Percentiles rank a stretch among this genome's conserved stretches.
Conservation (phyloP, 2,329 filamentous ascomycete genomes). For the Verticillium alfalfae region DNA sequence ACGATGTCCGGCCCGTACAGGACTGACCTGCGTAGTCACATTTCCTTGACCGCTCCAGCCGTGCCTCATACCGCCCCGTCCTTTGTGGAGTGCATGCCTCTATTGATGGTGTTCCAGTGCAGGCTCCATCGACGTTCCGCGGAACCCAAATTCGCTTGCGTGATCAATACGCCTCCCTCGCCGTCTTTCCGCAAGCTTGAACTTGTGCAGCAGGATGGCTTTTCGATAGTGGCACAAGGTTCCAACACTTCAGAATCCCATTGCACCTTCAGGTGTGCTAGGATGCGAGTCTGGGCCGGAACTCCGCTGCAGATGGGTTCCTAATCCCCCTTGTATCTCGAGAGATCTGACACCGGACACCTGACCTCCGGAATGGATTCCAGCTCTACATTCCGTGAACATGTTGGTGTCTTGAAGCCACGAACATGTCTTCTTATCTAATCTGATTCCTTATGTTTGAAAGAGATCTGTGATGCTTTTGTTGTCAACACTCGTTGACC, state of each 20-base stretch:
- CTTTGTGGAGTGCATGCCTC: neutral
- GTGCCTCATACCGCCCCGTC: neutral
- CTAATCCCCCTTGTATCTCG: neutral
- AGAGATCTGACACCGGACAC: too few species aligned
- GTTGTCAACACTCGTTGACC: too few species aligned
- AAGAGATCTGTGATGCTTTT: too few species aligned
- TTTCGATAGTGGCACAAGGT: too few species aligned
- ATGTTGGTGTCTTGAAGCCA: neutral
- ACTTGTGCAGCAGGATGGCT: neutral
- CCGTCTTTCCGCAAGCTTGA: neutral
- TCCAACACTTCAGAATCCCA: neutral
- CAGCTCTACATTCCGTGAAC: neutral
- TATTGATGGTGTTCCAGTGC: neutral
- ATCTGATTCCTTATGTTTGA: too few species aligned
- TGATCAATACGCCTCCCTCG: neutral
- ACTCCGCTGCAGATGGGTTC: neutral
- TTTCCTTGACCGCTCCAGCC: neutral
- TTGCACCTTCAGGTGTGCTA: neutral
- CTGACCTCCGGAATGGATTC: neutral
- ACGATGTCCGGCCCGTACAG: neutral
- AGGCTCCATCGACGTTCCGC: neutral
- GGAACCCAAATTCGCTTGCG: neutral
- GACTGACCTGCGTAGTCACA: neutral
- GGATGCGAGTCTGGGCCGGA: neutral
- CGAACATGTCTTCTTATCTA: too few species aligned